Evolutionary conservation across 306 rosid genomes (phyloP).

Genomic region (Glycyrrhiza uralensis): DNA sequence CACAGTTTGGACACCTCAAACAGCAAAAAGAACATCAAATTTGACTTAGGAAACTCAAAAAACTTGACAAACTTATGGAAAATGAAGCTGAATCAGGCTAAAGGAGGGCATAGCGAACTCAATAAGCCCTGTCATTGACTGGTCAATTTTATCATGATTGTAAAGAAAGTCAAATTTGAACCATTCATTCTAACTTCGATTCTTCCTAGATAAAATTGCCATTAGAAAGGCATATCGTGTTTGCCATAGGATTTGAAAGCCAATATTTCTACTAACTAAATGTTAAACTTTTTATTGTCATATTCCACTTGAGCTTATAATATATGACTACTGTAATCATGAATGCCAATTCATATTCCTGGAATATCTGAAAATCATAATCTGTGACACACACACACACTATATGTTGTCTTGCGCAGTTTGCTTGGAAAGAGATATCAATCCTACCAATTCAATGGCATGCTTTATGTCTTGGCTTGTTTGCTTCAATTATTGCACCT

Average conservation of each 20-base stretch:
- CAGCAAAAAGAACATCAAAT: neutral
- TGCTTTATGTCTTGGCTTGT: constrained; percentile 82
- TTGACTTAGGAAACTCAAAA: neutral
- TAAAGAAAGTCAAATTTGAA: neutral
- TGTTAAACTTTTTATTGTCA: constrained; percentile 1
- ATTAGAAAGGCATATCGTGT: neutral
- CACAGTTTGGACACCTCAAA: neutral
- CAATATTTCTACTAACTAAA: constrained; percentile 4
- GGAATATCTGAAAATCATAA: constrained; percentile 18
- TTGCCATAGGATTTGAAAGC: neutral
- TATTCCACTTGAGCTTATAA: constrained; percentile 22
- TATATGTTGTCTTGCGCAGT: constrained; percentile 43
- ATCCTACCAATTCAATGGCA: constrained; percentile 92
- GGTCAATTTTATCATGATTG: neutral
- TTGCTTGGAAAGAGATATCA: constrained; percentile 79
- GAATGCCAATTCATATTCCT: constrained; percentile 15
- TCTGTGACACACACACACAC: neutral
- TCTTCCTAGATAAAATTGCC: constrained; percentile 6
- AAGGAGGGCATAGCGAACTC: neutral
- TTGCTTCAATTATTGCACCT: constrained; percentile 96
- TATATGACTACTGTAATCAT: constrained; percentile 17
- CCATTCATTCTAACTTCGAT: neutral
- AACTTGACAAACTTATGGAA: neutral
- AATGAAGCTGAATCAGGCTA: neutral
- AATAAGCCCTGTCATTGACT: neutral